Evolutionary conservation across 2,329 filamentous ascomycete genomes (phyloP).

Genomic region (Fonsecaea nubica): DNA sequence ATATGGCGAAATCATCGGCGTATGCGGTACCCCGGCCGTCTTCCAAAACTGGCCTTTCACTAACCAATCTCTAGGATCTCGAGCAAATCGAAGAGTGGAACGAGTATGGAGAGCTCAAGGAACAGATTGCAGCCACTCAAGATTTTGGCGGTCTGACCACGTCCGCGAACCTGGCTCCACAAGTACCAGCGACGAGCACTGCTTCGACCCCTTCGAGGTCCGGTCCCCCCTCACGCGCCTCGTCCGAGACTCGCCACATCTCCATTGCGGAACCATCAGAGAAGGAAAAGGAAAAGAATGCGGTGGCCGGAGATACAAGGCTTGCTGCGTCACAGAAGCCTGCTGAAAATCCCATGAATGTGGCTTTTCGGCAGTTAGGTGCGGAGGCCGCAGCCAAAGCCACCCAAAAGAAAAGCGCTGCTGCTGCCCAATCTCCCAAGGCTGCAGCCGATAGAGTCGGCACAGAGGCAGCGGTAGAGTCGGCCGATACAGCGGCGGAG

Average conservation of each 20-base stretch:
- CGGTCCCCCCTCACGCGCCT: conserved; percentile 45
- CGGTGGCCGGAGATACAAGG: conserved; percentile 15
- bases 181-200: conserved; percentile 40
- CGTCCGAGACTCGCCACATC: conserved; percentile 40
- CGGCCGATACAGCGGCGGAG: conserved; percentile 27
- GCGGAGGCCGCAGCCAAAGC: conserved; percentile 46
- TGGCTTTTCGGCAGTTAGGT: conserved; percentile 53
- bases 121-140: conserved; percentile 68
- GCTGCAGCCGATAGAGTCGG: conserved; percentile 28
- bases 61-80: conserved; percentile 69
- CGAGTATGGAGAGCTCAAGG: conserved; percentile 92
- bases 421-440: conserved; percentile 24
- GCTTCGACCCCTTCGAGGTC: conserved; percentile 50
- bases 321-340: conserved; percentile 24
- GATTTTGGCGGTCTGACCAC: conserved; percentile 41
- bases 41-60: conserved; percentile 4
- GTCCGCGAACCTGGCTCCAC: conserved; percentile 20
- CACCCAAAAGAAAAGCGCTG: conserved; percentile 38
- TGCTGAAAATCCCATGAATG: conserved; percentile 45
- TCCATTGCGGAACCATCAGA: conserved; percentile 36
- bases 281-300: conserved; percentile 25
- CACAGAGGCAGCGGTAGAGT: conserved; percentile 32
- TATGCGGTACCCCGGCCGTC: conserved; percentile 57
- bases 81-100: conserved; percentile 99
- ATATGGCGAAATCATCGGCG: conserved; percentile 81